Evolutionary conservation across 306 rosid genomes (phyloP).

Genomic region (Glycine latifolia): DNA sequence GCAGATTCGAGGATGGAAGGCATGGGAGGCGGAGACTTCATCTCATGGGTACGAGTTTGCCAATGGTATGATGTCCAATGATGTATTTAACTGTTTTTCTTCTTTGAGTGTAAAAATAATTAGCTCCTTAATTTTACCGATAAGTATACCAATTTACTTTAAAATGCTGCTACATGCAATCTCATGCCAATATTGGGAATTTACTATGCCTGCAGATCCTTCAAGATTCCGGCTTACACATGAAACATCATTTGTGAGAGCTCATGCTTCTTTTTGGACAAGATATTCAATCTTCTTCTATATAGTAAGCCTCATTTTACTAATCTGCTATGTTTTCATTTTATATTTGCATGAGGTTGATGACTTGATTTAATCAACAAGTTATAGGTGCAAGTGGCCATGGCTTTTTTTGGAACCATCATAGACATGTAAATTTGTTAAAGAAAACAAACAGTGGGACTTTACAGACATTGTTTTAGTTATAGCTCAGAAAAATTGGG

Average conservation of each 20-base stretch:
- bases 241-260: constrained; percentile 91
- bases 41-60: constrained; percentile 78
- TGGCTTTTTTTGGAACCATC: too few species aligned
- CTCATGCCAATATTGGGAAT: constrained; percentile 24
- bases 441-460: too few species aligned
- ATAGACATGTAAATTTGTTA: too few species aligned
- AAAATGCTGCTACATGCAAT: constrained; percentile 22
- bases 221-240: constrained; percentile 94
- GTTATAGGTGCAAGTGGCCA: neutral
- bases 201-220: constrained; percentile 61
- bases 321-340: constrained; percentile 32
- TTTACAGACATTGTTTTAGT: neutral
- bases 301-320: constrained; percentile 65
- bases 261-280: constrained; percentile 88
- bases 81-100: constrained; percentile 15
- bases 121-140: neutral
- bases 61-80: constrained; percentile 63
- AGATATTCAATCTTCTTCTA: constrained; percentile 73
- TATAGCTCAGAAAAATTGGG: neutral
- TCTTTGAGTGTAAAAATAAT: constrained; percentile 4
- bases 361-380: neutral
- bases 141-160: neutral
- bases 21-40: constrained; percentile 90
- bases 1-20: constrained; percentile 97
- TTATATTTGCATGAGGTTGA: constrained; percentile 12